Conservation (phyloP, 1,284 basidiomycete species). For the Chalciporus piperatoides region DNA sequence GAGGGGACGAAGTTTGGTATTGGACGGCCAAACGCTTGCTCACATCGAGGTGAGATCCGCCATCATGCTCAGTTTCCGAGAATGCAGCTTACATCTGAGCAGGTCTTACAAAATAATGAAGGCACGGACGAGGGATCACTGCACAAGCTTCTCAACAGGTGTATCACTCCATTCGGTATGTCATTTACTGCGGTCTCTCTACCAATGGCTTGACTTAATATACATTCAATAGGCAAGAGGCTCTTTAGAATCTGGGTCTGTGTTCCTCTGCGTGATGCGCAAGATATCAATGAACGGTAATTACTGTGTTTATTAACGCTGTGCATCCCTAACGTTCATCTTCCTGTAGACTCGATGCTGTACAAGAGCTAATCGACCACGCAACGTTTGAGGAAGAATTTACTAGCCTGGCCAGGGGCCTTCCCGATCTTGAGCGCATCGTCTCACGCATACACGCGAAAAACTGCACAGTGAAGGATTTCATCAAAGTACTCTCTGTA, state of each 20-base stretch:
- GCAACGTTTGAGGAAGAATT: slow-evolving; percentile 76
- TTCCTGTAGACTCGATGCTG: slow-evolving; percentile 75
- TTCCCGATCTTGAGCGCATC: slow-evolving; percentile 92
- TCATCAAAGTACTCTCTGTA: slow-evolving; percentile 77
- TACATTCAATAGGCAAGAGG: slow-evolving; percentile 63
- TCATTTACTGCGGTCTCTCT: slow-evolving; percentile 13
- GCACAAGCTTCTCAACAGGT: slow-evolving; percentile 78
- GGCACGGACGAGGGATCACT: slow-evolving; percentile 88
- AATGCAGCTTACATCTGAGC: slow-evolving; percentile 15
- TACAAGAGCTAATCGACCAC: slow-evolving; percentile 82
- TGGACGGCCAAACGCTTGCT: slow-evolving; percentile 92
- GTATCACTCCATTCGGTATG: slow-evolving; percentile 85
- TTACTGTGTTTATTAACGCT: slow-evolving; percentile 11
- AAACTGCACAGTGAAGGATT: slow-evolving; percentile 82
- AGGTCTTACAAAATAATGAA: slow-evolving; percentile 88
- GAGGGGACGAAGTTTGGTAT: slow-evolving; percentile 73
- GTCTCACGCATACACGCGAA: slow-evolving; percentile 92
- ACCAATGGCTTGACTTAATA: slow-evolving; percentile 13
- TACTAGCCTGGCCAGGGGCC: slow-evolving; percentile 66
- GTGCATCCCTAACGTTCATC: slow-evolving; percentile 16
- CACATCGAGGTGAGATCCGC: slow-evolving; percentile 74
- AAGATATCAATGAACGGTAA: slow-evolving; percentile 85
- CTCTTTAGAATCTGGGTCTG: slow-evolving; percentile 94
- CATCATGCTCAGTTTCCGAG: not conserved
- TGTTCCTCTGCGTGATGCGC: slow-evolving; percentile 76